Evolutionary conservation across 768 basidiomycete genomes (phyloP), one percentile per base, ranked within the genome.

Genomic region (Termitomyces sp.): DNA sequence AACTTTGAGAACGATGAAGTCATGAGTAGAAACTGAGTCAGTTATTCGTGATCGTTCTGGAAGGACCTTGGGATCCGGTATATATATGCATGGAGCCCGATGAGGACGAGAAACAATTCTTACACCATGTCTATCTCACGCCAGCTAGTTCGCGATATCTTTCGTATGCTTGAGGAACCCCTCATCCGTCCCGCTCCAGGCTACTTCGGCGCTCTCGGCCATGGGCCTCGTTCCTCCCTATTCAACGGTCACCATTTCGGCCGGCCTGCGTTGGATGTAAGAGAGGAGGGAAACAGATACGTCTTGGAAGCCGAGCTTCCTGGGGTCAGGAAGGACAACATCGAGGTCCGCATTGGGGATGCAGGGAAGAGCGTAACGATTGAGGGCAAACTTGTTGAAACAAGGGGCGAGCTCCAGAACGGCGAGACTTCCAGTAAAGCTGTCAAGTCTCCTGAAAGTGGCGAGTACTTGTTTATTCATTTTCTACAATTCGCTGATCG

Each of bases 291-390:
- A 1, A 75, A 83, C 66, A 73, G 76, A 38, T 91, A 87, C 60
- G 57, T 89, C 49, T 72, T 92, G 39, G 86, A 91, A 62, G 88
- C 88, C 1, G 90, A 92, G 63, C 63, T 92, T 25, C 90, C 89
- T 20, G 89, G 89, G 0, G 82, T 91, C 25, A 84, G 82, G 66
- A 89, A 85, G 73, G 88, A 91, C 60, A 83, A 90, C 62, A 65
- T 91, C 9, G 79, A 88, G 52, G 78, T 91, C 48, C 77, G 82
- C 7, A 74, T 91, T 54, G 86, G 87, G 9, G 85, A 89, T 53
- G 81, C 78, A 15, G 89, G 88, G 2, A 76, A 81, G 53, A 88
- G 82, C 57, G 65, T 91, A 53, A 89, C 84, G 3, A 89, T 92
- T 53, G 82, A 88, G 64, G 89, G 89, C 7, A 84, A 77, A 61